A percentile compares a stretch with the other conserved stretches of the same genome.
Conservation (phyloP, 1,284 basidiomycete species). For the Hemileia vastatrix region DNA sequence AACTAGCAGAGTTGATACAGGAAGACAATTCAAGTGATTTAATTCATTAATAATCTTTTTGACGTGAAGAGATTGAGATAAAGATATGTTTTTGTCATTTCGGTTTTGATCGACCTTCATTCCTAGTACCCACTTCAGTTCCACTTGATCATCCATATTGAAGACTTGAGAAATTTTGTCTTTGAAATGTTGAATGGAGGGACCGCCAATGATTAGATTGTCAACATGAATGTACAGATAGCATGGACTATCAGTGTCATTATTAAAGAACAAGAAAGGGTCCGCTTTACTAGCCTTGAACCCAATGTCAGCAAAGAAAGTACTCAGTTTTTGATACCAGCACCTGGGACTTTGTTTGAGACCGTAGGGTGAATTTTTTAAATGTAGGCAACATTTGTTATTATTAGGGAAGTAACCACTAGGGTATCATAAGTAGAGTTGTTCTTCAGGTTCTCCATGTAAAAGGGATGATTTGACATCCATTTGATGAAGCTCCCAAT, state of each 20-base stretch:
- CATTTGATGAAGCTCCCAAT: slow-evolving; percentile 4
- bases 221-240: not conserved
- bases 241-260: not conserved
- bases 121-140: too few species aligned
- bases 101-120: too few species aligned
- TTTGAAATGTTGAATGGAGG: not conserved
- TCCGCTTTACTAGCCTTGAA: not conserved
- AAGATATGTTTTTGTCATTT: too few species aligned
- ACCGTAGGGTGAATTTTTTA: not conserved
- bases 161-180: not conserved
- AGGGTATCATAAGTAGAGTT: not conserved
- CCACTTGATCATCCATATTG: not conserved
- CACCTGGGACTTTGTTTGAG: slow-evolving; percentile 1
- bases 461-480: not conserved
- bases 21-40: too few species aligned
- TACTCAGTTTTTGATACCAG: not conserved
- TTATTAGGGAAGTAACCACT: not conserved
- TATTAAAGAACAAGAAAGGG: not conserved
- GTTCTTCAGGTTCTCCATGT: not conserved
- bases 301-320: not conserved
- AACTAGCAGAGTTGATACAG: too few species aligned
- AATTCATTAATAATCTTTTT: too few species aligned
- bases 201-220: not conserved
- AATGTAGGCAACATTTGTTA: not conserved
- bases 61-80: too few species aligned